Evolutionary conservation across 495 filamentous ascomycete species (phyloP).

Genomic region (Annulohypoxylon nitens): DNA sequence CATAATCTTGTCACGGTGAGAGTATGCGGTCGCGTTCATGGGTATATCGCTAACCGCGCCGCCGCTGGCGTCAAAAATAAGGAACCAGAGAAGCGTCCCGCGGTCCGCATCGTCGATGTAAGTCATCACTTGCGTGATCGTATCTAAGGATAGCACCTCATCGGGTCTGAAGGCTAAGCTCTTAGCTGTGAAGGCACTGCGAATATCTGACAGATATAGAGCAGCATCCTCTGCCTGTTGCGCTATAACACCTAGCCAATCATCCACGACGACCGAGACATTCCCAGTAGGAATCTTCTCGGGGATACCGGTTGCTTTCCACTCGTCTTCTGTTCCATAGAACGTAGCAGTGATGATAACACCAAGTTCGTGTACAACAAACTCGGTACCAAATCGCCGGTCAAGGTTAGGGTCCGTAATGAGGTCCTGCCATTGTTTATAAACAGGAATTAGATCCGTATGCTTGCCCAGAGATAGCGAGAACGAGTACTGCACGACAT

Average conservation of each 20-base stretch:
- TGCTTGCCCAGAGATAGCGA: constrained; percentile 59
- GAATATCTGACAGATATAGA: constrained; percentile 59
- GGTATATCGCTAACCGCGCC: constrained; percentile 64
- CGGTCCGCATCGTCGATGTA: constrained; percentile 65
- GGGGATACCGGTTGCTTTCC: constrained; percentile 60
- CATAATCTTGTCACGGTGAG: constrained; percentile 69
- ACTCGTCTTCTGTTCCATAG: constrained; percentile 66
- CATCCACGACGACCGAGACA: constrained; percentile 59
- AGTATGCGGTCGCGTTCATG: constrained; percentile 66
- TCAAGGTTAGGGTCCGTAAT: constrained; percentile 65
- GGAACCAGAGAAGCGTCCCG: constrained; percentile 65
- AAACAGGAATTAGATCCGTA: constrained; percentile 57
- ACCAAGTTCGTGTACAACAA: constrained; percentile 65
- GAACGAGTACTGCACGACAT: constrained; percentile 66
- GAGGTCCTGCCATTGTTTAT: constrained; percentile 59
- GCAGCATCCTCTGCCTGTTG: constrained; percentile 65
- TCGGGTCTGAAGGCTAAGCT: constrained; percentile 64
- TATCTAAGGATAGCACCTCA: constrained; percentile 57
- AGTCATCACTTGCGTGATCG: constrained; percentile 61
- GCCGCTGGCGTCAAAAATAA: constrained; percentile 69
- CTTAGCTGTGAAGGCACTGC: constrained; percentile 66
- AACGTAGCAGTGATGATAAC: constrained; percentile 65
- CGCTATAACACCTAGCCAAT: constrained; percentile 68
- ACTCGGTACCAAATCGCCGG: constrained; percentile 66
- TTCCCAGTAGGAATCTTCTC: constrained; percentile 57